Conservation (phyloP, 768 basidiomycete genomes). For the Auriscalpium vulgare region DNA sequence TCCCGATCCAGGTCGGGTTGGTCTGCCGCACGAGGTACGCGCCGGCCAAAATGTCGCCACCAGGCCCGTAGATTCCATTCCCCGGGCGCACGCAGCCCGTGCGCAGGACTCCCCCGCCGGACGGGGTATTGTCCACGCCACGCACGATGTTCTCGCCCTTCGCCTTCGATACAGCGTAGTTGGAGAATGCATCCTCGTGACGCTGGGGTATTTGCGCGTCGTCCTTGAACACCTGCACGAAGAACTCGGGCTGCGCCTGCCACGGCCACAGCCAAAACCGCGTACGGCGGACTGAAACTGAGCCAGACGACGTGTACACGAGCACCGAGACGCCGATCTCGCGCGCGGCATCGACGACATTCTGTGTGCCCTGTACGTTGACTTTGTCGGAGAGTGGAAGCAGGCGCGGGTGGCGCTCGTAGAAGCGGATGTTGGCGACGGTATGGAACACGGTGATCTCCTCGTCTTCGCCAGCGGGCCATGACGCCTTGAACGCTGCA, state of each 20-base stretch:
- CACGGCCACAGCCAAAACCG: conserved; percentile 72
- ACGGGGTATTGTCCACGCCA: conserved; percentile 29
- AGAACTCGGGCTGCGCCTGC: conserved; percentile 48
- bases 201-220: conserved; percentile 40
- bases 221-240: conserved; percentile 59
- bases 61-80: conserved; percentile 68
- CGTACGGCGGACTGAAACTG: conserved; percentile 46
- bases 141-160: conserved; percentile 46
- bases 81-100: conserved; percentile 76
- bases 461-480: conserved; percentile 35
- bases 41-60: conserved; percentile 63
- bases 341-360: conserved; percentile 53
- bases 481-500: conserved; percentile 55
- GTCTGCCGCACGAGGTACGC: conserved; percentile 51
- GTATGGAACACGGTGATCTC: conserved; percentile 68
- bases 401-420: conserved; percentile 48
- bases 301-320: conserved; percentile 70
- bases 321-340: conserved; percentile 47
- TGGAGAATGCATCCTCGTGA: conserved; percentile 66
- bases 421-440: conserved; percentile 73
- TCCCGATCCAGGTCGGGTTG: conserved; percentile 56
- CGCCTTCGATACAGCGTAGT: conserved; percentile 64
- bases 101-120: conserved; percentile 36
- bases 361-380: conserved; percentile 61
- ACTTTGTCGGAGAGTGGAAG: conserved; percentile 49